Conservation (phyloP, 306 rosid genomes). For the Dalbergia cultrata region DNA sequence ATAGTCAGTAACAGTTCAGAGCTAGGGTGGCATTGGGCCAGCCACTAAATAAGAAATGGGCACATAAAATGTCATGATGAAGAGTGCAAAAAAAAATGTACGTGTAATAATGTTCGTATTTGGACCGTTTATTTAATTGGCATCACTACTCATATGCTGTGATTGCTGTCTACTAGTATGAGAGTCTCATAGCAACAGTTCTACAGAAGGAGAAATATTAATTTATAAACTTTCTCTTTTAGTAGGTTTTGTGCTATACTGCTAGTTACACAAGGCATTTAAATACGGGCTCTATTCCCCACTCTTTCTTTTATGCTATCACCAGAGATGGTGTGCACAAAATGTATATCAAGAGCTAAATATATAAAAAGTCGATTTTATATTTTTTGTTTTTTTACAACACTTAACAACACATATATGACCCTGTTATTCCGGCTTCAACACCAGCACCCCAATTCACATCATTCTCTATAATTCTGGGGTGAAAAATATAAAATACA, state of each 20-base stretch:
- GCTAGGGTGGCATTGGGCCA: not conserved
- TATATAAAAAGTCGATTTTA: constrained; percentile 34
- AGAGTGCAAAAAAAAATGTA: no score
- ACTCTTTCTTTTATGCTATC: not conserved
- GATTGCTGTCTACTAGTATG: no score
- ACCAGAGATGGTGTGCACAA: not conserved
- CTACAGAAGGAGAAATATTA: not conserved
- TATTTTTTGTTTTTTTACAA: constrained; percentile 19
- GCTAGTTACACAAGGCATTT: not conserved
- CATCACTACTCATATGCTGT: not conserved
- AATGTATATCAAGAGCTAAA: constrained; percentile 21
- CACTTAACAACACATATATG: constrained; percentile 36
- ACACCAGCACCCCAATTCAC: constrained; percentile 44
- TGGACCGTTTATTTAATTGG: not conserved
- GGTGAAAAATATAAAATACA: constrained; percentile 18
- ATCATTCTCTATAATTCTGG: constrained; percentile 36
- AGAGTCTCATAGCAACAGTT: not conserved
- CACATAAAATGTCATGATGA: not conserved
- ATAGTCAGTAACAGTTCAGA: no score
- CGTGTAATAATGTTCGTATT: not conserved
- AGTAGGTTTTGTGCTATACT: not conserved
- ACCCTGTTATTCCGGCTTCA: constrained; percentile 32
- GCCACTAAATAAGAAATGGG: not conserved
- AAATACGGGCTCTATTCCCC: not conserved
- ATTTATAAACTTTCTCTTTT: not conserved